These are phyloP conservation scores for Camellia granthamiana DNA, from an alignment of 148 eudicot species.

Conservation along the genomic window DNA sequence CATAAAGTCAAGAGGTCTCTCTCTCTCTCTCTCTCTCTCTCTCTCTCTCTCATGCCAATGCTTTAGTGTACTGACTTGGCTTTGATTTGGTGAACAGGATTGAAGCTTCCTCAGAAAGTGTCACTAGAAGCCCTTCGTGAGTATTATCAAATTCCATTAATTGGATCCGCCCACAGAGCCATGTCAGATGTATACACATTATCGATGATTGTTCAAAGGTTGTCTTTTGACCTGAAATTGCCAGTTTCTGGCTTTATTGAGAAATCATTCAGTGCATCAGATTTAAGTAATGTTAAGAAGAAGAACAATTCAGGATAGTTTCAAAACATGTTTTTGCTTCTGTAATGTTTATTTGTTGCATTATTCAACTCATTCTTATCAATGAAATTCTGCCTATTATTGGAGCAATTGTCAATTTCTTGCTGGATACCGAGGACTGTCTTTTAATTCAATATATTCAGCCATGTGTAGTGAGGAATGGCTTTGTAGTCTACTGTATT, in stretches of 20 bases:
- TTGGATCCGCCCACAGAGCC: conserved; percentile 79
- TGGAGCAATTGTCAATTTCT: neutral
- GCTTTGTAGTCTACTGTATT: too few species aligned
- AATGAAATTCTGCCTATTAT: conserved; percentile 7
- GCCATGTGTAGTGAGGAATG: too few species aligned
- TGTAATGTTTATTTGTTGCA: conserved; percentile 8
- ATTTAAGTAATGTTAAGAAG: conserved; percentile 38
- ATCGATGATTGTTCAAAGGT: conserved; percentile 50
- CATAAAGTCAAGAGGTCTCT: conserved; percentile 54
- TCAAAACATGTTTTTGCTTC: neutral
- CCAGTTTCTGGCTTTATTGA: conserved; percentile 43
- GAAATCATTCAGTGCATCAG: conserved; percentile 47
- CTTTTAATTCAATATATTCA: too few species aligned
- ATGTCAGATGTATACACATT: conserved; percentile 62
- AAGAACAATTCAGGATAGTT: conserved; percentile 47
- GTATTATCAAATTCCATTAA: conserved; percentile 42
- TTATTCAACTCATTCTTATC: conserved; percentile 19
- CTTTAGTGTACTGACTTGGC: conserved; percentile 1
- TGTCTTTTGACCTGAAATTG: conserved; percentile 60
- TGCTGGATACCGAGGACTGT: neutral
- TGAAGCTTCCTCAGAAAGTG: conserved; percentile 26
- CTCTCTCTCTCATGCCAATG: too few species aligned
- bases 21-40: conserved; percentile 16
- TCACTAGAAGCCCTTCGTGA: conserved; percentile 53
- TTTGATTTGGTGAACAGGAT: conserved; percentile 32